A percentile compares a stretch with the other conserved stretches of the same genome.
These are phyloP conservation scores for Atractiella rhizophila DNA, from an alignment of 768 basidiomycete genomes.

Conservation along the genomic window DNA sequence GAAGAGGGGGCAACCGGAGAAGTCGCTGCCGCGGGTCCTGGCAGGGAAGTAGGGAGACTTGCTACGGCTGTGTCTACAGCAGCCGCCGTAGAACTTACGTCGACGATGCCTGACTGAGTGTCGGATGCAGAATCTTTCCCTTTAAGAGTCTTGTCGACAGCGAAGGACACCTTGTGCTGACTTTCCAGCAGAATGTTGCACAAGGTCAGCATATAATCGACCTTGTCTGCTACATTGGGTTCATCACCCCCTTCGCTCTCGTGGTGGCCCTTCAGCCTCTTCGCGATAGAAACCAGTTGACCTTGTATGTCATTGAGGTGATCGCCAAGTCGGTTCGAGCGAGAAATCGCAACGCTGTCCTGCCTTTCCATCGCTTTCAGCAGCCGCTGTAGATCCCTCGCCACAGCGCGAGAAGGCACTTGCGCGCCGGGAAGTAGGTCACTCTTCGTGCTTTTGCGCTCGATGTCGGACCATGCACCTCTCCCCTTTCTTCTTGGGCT, in stretches of 20 bases:
- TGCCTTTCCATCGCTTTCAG: constrained; percentile 6
- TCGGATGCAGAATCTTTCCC: no score
- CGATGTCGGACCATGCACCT: constrained; percentile 10
- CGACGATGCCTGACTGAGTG: no score
- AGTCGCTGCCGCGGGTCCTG: no score
- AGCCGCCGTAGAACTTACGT: no score
- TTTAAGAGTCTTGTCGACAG: no score
- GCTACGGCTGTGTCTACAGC: no score
- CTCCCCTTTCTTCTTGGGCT: no score
- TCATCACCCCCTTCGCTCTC: neutral
- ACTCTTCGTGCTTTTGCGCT: constrained; percentile 5
- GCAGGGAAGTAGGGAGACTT: no score
- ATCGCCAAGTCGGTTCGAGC: neutral
- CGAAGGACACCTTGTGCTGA: constrained; percentile 1
- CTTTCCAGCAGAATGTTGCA: neutral
- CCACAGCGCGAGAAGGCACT: constrained; percentile 3
- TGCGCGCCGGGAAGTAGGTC: neutral
- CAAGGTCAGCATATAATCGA: neutral
- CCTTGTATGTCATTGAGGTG: constrained; percentile 5
- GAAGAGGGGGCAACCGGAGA: no score
- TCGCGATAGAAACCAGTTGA: constrained; percentile 4
- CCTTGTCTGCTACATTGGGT: neutral
- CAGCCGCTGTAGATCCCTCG: constrained; percentile 7
- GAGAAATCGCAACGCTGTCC: neutral
- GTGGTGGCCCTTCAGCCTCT: neutral